Percentiles rank a stretch among this genome's conserved stretches.
Evolutionary conservation across 306 rosid species (phyloP).

Genomic region (Fragaria vesca): DNA sequence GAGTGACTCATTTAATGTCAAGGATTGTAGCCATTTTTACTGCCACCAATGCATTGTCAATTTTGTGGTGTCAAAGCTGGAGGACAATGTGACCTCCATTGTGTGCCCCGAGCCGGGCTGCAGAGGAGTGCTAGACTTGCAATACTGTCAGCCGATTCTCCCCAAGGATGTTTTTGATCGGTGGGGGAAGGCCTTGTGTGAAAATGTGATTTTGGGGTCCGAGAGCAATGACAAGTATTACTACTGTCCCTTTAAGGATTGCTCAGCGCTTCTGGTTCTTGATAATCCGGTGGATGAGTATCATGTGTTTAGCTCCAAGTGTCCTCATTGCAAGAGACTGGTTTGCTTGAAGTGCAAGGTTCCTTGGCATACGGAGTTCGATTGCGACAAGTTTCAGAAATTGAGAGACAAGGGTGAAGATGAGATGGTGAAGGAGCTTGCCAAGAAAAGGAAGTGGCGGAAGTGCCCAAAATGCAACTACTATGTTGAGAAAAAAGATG

Average conservation of each 20-base stretch:
- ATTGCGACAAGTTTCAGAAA: constrained; percentile 35
- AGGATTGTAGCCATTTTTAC: constrained; percentile 5
- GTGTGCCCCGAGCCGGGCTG: constrained; percentile 47
- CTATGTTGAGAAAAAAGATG: constrained; percentile 42
- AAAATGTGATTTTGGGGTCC: constrained; percentile 11
- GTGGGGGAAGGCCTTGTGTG: constrained; percentile 46
- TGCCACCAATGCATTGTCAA: not conserved
- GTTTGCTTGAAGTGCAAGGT: constrained; percentile 54
- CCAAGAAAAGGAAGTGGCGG: constrained; percentile 40
- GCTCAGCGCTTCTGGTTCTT: constrained; percentile 38
- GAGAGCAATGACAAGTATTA: constrained; percentile 8
- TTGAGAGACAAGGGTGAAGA: constrained; percentile 32
- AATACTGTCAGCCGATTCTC: constrained; percentile 33
- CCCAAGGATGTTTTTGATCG: constrained; percentile 27
- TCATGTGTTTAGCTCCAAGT: constrained; percentile 16
- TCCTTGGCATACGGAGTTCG: constrained; percentile 51
- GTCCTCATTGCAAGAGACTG: constrained; percentile 55
- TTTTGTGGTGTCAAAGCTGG: constrained; percentile 32
- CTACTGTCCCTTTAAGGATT: constrained; percentile 51
- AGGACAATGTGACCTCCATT: constrained; percentile 34
- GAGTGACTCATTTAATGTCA: not conserved
- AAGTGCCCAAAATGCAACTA: constrained; percentile 48
- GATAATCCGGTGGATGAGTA: not conserved
- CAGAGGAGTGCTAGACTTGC: constrained; percentile 24
- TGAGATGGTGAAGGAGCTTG: constrained; percentile 26